Percentiles rank a stretch among this genome's conserved stretches.
These are phyloP conservation scores for Colletotrichum abscissum DNA, from an alignment of 2,329 filamentous ascomycete genomes.

Conservation along the genomic window DNA sequence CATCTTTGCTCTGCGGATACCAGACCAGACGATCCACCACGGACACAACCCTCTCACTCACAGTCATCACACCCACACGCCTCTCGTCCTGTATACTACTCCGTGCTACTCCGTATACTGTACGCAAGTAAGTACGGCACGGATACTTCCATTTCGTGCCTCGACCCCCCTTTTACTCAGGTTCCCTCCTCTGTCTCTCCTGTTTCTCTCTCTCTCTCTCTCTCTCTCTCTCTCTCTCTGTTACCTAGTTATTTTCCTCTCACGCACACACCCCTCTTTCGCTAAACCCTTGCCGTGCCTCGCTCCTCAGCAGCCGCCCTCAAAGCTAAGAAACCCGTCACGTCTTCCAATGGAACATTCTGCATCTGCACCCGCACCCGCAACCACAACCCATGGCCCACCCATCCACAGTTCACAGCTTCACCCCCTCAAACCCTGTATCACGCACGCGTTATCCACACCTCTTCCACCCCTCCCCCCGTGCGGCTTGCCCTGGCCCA, in stretches of 20 bases:
- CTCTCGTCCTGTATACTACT: background rate
- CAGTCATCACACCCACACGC: background rate
- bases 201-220: constrained; percentile 9
- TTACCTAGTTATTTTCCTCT: background rate
- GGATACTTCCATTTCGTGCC: background rate
- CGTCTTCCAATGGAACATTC: background rate
- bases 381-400: background rate
- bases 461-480: background rate
- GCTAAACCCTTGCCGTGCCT: background rate
- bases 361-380: background rate
- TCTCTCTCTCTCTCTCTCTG: constrained; percentile 2
- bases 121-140: no score
- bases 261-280: constrained; percentile 6
- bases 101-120: no score
- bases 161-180: background rate
- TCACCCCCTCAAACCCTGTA: background rate
- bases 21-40: constrained; percentile 34
- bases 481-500: background rate
- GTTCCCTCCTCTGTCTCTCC: background rate
- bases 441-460: background rate
- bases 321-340: background rate
- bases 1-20: constrained; percentile 18
- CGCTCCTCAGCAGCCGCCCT: constrained; percentile 1
- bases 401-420: background rate
- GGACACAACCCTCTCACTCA: constrained; percentile 30